phyloP scores from a whole-genome alignment of 106 monocot species.

The Gastrodia elata region DNA sequence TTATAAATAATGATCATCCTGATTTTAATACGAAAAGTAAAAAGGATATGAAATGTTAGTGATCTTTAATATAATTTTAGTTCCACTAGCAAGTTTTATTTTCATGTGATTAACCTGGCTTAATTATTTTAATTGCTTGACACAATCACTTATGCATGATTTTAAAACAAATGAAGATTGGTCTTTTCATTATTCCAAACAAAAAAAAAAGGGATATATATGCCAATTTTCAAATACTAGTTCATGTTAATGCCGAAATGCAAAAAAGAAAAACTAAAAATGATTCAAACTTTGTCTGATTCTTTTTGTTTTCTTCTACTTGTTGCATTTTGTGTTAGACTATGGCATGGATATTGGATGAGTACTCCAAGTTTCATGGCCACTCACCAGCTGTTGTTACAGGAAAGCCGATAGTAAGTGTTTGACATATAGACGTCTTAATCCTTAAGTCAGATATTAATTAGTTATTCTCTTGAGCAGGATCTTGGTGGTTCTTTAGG shows the following conservation, averaged over 20 bases:
- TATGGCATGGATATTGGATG: conserved; percentile 97
- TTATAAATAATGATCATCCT: no score
- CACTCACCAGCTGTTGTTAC: conserved; percentile 82
- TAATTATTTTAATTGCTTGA: not conserved
- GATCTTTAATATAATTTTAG: no score
- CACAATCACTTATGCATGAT: not conserved
- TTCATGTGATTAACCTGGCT: not conserved
- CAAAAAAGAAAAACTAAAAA: not conserved
- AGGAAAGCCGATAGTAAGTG: conserved; percentile 85
- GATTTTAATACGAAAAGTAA: no score
- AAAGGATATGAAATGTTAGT: no score
- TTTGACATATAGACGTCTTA: not conserved
- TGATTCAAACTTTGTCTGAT: not conserved
- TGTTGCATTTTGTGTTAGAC: conserved; percentile 32
- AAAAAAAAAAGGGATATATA: not conserved
- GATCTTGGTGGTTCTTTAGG: conserved; percentile 94
- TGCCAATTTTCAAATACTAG: not conserved
- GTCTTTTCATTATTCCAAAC: not conserved
- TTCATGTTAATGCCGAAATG: not conserved
- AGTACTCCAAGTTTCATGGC: conserved; percentile 92
- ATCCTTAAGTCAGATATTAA: not conserved
- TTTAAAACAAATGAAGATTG: not conserved
- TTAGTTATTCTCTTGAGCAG: conserved; percentile 19
- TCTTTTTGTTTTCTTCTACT: not conserved
- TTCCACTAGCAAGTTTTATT: not conserved